phyloP scores from a whole-genome alignment of 2,329 filamentous ascomycete species.

The Apiospora malaysiana region DNA sequence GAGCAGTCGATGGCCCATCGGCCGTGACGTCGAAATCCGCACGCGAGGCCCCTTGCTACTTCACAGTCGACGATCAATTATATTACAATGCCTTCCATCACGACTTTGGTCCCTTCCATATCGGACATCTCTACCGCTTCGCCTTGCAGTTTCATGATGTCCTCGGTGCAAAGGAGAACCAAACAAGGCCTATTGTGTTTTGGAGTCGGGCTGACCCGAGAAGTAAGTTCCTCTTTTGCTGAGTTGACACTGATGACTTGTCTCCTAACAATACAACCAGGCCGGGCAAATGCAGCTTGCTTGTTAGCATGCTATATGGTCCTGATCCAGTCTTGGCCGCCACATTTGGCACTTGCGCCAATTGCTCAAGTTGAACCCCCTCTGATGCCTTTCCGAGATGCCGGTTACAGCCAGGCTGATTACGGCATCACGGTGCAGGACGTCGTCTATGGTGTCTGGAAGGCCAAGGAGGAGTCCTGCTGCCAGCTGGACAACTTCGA shows the following conservation, averaged over 20 bases:
- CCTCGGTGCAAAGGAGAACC: conserved; percentile 87
- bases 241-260: background rate
- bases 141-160: conserved; percentile 96
- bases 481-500: conserved; percentile 94
- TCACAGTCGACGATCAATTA: conserved; percentile 89
- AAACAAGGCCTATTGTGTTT: conserved; percentile 89
- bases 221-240: conserved; percentile 64
- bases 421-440: conserved; percentile 96
- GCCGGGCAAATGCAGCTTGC: conserved; percentile 91
- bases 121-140: conserved; percentile 96
- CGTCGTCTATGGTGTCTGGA: conserved; percentile 98
- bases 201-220: conserved; percentile 92
- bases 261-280: conserved; percentile 46
- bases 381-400: conserved; percentile 98
- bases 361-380: conserved; percentile 97
- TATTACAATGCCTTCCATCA: conserved; percentile 99
- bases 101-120: conserved; percentile 96
- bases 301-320: conserved; percentile 99
- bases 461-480: conserved; percentile 93
- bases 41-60: conserved; percentile 80
- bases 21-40: conserved; percentile 51
- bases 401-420: conserved; percentile 97
- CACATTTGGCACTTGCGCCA: conserved; percentile 91
- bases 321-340: conserved; percentile 95
- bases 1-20: conserved; percentile 64